phyloP scores from a whole-genome alignment of 2,329 filamentous ascomycete species.

The Aspergillus japonicus region DNA sequence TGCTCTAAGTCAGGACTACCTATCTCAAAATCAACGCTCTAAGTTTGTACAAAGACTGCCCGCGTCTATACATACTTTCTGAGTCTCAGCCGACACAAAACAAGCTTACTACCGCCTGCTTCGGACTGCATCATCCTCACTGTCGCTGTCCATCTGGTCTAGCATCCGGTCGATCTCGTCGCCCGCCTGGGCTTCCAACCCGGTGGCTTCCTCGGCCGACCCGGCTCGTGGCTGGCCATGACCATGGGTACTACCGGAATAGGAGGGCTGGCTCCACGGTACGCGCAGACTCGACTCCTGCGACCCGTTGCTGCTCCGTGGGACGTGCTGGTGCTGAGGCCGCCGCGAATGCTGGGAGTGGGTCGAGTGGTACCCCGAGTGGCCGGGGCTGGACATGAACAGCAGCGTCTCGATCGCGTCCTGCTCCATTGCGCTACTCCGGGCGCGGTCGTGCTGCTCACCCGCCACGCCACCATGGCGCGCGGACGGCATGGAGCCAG shows the following conservation, averaged over 20 bases:
- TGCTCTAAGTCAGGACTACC: too few species aligned
- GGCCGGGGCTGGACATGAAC: constrained; percentile 52
- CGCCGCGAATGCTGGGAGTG: constrained; percentile 35
- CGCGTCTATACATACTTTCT: too few species aligned
- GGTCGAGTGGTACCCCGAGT: constrained; percentile 44
- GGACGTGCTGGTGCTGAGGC: constrained; percentile 11
- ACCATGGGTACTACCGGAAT: constrained; percentile 14
- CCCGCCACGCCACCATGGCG: constrained; percentile 20
- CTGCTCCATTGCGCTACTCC: constrained; percentile 49
- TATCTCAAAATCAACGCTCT: too few species aligned
- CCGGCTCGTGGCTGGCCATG: background rate
- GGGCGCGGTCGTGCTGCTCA: constrained; percentile 35
- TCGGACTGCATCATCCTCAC: constrained; percentile 29
- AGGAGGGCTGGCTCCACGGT: constrained; percentile 18
- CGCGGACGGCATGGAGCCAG: constrained; percentile 16
- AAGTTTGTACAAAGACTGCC: too few species aligned
- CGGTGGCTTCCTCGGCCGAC: constrained; percentile 11
- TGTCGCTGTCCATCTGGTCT: constrained; percentile 43
- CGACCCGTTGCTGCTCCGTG: constrained; percentile 28
- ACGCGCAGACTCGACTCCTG: constrained; percentile 16
- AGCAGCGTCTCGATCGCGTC: constrained; percentile 52
- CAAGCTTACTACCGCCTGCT: background rate
- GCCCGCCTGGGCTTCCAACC: constrained; percentile 34
- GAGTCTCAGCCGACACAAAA: too few species aligned
- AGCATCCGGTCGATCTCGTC: constrained; percentile 44